Percentiles rank a stretch among this genome's conserved stretches.
phyloP scores from a whole-genome alignment of 768 basidiomycete genomes.

The Pholiota conissans region DNA sequence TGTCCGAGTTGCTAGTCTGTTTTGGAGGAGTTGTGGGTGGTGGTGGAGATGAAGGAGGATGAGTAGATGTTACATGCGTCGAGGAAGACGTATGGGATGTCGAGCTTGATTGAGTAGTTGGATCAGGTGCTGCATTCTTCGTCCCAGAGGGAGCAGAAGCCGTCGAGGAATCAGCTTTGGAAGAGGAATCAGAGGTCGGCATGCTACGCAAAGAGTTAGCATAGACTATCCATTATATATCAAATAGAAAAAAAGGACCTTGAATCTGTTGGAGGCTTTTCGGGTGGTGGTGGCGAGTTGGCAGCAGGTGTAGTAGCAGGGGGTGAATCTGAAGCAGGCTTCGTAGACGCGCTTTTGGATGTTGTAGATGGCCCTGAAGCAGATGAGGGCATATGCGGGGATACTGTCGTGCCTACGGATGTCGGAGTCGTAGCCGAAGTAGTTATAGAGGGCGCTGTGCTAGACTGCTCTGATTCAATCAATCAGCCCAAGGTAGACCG shows the following conservation, averaged over 20 bases:
- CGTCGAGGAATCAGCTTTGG: background rate
- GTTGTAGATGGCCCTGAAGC: background rate
- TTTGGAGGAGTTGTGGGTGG: background rate
- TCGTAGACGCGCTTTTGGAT: background rate
- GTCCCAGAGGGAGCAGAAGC: background rate
- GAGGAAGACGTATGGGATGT: background rate
- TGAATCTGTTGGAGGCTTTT: background rate
- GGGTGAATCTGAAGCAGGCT: background rate
- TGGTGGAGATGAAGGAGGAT: background rate
- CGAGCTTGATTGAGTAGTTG: background rate
- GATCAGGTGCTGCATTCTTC: background rate
- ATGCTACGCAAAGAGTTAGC: background rate
- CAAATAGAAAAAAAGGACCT: background rate
- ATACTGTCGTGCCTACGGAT: background rate
- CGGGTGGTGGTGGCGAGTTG: background rate
- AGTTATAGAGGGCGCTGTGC: background rate
- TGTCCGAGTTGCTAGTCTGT: background rate
- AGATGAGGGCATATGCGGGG: background rate
- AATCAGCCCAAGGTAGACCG: background rate
- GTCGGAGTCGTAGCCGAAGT: background rate
- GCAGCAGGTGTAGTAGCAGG: background rate
- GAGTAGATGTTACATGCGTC: background rate
- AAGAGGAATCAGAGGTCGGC: background rate
- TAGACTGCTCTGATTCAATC: conserved; percentile 2
- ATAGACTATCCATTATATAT: background rate